phyloP scores from a whole-genome alignment of 805 yeast species.

The Debaryomyces castellii region DNA sequence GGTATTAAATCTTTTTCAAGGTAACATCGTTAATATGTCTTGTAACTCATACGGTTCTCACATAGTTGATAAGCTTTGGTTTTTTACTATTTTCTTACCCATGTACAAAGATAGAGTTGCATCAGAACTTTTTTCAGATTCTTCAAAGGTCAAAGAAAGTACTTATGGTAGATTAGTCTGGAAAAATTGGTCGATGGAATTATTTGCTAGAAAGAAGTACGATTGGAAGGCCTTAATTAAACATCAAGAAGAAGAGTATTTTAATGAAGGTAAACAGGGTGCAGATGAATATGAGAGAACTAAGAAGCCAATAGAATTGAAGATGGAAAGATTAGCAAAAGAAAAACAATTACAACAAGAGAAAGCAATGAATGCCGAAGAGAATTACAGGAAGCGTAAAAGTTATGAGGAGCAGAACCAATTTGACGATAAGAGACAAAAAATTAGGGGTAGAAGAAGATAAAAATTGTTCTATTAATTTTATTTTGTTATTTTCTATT shows the following conservation, averaged over 20 bases:
- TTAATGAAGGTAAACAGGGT: slow-evolving; percentile 14
- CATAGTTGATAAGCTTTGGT: slow-evolving; percentile 82
- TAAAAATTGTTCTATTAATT: not conserved
- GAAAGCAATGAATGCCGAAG: slow-evolving; percentile 18
- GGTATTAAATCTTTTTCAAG: slow-evolving; percentile 63
- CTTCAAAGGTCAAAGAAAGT: slow-evolving; percentile 76
- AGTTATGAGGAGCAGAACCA: slow-evolving; percentile 12
- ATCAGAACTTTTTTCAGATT: slow-evolving; percentile 54
- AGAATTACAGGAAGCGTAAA: slow-evolving; percentile 19
- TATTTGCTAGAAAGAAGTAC: slow-evolving; percentile 64
- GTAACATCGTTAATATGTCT: slow-evolving; percentile 56
- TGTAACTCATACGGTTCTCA: slow-evolving; percentile 92
- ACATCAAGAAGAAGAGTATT: slow-evolving; percentile 36
- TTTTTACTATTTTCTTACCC: slow-evolving; percentile 71
- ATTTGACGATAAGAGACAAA: slow-evolving; percentile 9
- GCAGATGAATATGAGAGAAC: slow-evolving; percentile 14
- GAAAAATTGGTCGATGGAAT: slow-evolving; percentile 93
- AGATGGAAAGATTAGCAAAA: slow-evolving; percentile 36
- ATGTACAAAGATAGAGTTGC: slow-evolving; percentile 88
- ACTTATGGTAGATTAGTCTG: slow-evolving; percentile 88
- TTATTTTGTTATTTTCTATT: not conserved
- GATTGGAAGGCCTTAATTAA: slow-evolving; percentile 79
- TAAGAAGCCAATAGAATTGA: slow-evolving; percentile 42
- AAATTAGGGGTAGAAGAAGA: slow-evolving; percentile 10
- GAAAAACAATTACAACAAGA: slow-evolving; percentile 29